Base-by-base conservation (phyloP, 352 stramenopile genomes). In the Phytophthora tentaculata region DNA sequence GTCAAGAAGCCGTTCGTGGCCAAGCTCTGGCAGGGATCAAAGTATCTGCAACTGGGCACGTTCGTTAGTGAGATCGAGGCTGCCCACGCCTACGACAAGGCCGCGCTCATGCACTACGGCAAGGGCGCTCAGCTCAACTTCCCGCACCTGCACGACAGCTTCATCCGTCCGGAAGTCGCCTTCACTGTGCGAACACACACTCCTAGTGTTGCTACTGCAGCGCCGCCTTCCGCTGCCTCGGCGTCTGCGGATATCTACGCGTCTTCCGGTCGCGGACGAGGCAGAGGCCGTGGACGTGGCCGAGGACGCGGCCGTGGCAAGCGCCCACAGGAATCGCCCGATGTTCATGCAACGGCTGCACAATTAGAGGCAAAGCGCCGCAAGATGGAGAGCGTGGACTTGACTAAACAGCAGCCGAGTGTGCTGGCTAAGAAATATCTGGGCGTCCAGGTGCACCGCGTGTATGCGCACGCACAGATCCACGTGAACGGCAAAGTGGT, bases 1-100 rank as follows among this genome's bases (percentile, higher is more conserved):
- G 79, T 86, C 35, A 93, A 94, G 72, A 92, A 92, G 32, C 86
- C 88, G 26, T 95, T 93, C 60, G 80, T 93, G 26, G 83, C 86
- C 48, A 89, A 90, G 44, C 76, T 92, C 12, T 85, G 79, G 66
- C 81, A 89, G 51, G 76, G 84, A 24, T 71, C 71, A 60, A 90
- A 90, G 60, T 89, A 89, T 54, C 60, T 88, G 13, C 82, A 92
- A 20, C 48, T 94, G 16, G 85, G 84, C n/a, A 78, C 84, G 0
- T 95, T 86, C 43, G 75, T 75, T 47, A 92, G 83, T 44, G 88
- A 94, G 63, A 93, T 92, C 45, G 81, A 93, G 61, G 88, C 88
- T 0, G 88, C 86, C 16, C 84, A 95, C 57, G 88, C 86, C 10
- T 93, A 93, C 67, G 88, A 95, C 74, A 91, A 90, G 67, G 79